A percentile compares a stretch with the other conserved stretches of the same genome.
Conservation (phyloP, 306 rosid genomes). For the Hylodesmum podocarpum region DNA sequence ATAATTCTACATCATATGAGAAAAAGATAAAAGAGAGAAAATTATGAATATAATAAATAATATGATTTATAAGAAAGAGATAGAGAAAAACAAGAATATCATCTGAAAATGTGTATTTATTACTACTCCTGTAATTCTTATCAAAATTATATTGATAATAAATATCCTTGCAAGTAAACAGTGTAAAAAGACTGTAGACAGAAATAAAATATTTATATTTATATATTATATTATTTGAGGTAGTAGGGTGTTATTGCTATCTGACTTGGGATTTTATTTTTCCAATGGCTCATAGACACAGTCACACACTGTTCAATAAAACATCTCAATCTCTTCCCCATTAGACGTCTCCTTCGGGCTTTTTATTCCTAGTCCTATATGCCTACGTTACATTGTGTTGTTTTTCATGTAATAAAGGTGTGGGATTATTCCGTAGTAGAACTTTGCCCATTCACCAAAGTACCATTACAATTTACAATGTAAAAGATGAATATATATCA, state of each 20-base stretch:
- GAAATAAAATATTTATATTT: too few species aligned
- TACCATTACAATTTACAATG: neutral
- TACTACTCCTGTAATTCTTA: too few species aligned
- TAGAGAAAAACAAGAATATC: too few species aligned
- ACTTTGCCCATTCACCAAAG: constrained; percentile 8
- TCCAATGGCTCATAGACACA: constrained; percentile 46
- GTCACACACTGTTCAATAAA: constrained; percentile 43
- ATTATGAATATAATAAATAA: too few species aligned
- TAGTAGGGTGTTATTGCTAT: constrained; percentile 44
- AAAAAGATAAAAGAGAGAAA: too few species aligned
- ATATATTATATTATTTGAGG: neutral
- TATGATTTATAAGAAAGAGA: too few species aligned
- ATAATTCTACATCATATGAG: too few species aligned
- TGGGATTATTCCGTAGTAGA: neutral
- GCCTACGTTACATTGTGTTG: neutral
- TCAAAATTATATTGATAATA: too few species aligned
- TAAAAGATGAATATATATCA: too few species aligned
- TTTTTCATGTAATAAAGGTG: constrained; percentile 19
- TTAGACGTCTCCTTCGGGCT: constrained; percentile 31
- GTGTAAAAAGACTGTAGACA: too few species aligned
- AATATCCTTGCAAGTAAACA: too few species aligned
- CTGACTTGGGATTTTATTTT: constrained; percentile 84
- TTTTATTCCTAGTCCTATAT: constrained; percentile 31
- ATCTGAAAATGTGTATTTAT: too few species aligned
- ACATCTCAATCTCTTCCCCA: constrained; percentile 52